Evolutionary conservation across 139 green algal species (phyloP).

Genomic region (Nannochloris sp.): DNA sequence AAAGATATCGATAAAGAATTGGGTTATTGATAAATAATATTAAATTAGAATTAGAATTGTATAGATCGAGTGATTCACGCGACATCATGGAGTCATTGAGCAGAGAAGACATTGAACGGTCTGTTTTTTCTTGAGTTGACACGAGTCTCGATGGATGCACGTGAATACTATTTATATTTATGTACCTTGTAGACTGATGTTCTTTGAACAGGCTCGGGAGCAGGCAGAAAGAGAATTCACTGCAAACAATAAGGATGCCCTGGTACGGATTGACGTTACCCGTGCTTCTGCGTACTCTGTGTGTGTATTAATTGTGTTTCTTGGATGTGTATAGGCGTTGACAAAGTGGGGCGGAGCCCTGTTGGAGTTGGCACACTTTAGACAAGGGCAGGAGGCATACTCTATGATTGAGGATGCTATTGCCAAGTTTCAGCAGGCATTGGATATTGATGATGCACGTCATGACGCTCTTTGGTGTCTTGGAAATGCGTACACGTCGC

Average conservation of each 20-base stretch:
- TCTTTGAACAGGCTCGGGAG: constrained; percentile 81
- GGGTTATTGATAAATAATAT: neutral
- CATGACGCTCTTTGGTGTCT: constrained; percentile 93
- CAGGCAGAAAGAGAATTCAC: constrained; percentile 69
- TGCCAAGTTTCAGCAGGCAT: constrained; percentile 69
- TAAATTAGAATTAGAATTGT: constrained; percentile 4
- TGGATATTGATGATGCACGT: constrained; percentile 59
- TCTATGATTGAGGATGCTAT: constrained; percentile 85
- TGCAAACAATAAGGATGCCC: constrained; percentile 66
- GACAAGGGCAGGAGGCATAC: constrained; percentile 72
- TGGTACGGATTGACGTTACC: constrained; percentile 35
- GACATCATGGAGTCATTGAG: constrained; percentile 20
- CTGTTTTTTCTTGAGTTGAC: neutral
- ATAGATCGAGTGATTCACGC: too few species aligned
- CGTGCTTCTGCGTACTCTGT: neutral
- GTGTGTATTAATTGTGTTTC: neutral
- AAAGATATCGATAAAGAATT: neutral
- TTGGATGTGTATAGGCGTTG: constrained; percentile 59
- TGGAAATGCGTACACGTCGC: constrained; percentile 86
- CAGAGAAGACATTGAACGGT: constrained; percentile 30
- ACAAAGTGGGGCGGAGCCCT: constrained; percentile 88
- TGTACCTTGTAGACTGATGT: constrained; percentile 59
- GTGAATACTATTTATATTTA: neutral
- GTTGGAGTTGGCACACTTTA: constrained; percentile 94
- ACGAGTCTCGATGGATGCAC: neutral